Conservation (phyloP, 1,284 basidiomycete genomes). For the Cryptococcus sp. region DNA sequence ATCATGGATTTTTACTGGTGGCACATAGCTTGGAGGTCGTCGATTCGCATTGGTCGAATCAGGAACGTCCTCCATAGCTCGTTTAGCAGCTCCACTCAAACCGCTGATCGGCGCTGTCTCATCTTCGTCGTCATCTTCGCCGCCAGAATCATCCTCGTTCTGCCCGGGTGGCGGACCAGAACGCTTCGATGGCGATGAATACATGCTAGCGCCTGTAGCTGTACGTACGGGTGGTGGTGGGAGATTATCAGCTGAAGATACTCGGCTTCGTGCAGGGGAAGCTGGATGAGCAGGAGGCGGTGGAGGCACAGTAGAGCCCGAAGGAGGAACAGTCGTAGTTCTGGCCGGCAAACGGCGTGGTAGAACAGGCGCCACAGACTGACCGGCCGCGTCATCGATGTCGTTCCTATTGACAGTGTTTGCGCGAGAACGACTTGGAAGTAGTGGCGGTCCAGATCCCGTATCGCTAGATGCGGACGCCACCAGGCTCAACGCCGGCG, state of each 20-base stretch:
- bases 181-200: slow-evolving; percentile 3
- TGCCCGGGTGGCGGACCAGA: slow-evolving; percentile 9
- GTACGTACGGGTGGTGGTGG: slow-evolving; percentile 28
- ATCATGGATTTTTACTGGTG: slow-evolving; percentile 41
- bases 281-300: slow-evolving; percentile 12
- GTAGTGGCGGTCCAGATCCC: slow-evolving; percentile 10
- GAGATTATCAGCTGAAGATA: slow-evolving; percentile 5
- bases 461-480: slow-evolving; percentile 3
- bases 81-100: slow-evolving; percentile 31
- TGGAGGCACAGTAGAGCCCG: neutral
- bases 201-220: slow-evolving; percentile 6
- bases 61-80: slow-evolving; percentile 66
- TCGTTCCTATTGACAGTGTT: slow-evolving; percentile 18
- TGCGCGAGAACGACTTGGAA: slow-evolving; percentile 21
- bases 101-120: slow-evolving; percentile 14
- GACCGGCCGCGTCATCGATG: slow-evolving; percentile 3
- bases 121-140: slow-evolving; percentile 44
- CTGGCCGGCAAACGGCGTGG: slow-evolving; percentile 24
- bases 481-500: slow-evolving; percentile 10
- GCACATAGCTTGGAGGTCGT: slow-evolving; percentile 62
- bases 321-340: slow-evolving; percentile 7
- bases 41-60: slow-evolving; percentile 80
- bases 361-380: neutral
- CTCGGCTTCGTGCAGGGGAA: slow-evolving; percentile 12
- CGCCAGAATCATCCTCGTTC: slow-evolving; percentile 25